Percentiles rank a stretch among this genome's conserved stretches.
Evolutionary conservation across 1,284 basidiomycete genomes (phyloP).

Genomic region (Heimioporus punctisporus): DNA sequence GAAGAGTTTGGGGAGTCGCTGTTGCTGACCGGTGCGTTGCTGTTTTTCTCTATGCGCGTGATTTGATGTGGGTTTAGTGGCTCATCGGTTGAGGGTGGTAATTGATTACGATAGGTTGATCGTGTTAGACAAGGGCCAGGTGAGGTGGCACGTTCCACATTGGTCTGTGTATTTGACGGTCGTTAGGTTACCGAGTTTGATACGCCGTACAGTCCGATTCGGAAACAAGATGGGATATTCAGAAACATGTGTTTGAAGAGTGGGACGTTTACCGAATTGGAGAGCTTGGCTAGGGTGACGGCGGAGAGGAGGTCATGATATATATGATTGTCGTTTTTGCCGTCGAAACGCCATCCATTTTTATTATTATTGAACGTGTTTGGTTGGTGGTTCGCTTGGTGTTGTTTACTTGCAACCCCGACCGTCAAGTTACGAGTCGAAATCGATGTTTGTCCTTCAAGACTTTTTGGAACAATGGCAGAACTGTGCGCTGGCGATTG

Average conservation of each 20-base stretch:
- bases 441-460: too few relatives aligned
- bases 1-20: slow-evolving; percentile 59
- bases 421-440: too few relatives aligned
- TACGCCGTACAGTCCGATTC: slow-evolving; percentile 77
- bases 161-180: not conserved
- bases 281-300: slow-evolving; percentile 58
- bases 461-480: too few relatives aligned
- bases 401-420: too few relatives aligned
- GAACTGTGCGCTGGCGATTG: too few relatives aligned
- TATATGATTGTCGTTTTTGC: not conserved
- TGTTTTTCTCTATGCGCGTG: not conserved
- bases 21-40: slow-evolving; percentile 44
- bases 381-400: too few relatives aligned
- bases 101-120: slow-evolving; percentile 70
- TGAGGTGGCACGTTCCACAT: slow-evolving; percentile 1
- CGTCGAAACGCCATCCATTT: not conserved
- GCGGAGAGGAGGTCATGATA: slow-evolving; percentile 21
- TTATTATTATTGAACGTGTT: too few relatives aligned
- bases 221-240: slow-evolving; percentile 76
- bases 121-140: slow-evolving; percentile 66
- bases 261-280: slow-evolving; percentile 73
- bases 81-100: slow-evolving; percentile 57
- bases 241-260: slow-evolving; percentile 83
- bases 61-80: slow-evolving; percentile 32
- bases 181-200: slow-evolving; percentile 76